These are phyloP conservation scores for Fusarium graminum DNA, from an alignment of 2,329 filamentous ascomycete genomes.

Conservation along the genomic window DNA sequence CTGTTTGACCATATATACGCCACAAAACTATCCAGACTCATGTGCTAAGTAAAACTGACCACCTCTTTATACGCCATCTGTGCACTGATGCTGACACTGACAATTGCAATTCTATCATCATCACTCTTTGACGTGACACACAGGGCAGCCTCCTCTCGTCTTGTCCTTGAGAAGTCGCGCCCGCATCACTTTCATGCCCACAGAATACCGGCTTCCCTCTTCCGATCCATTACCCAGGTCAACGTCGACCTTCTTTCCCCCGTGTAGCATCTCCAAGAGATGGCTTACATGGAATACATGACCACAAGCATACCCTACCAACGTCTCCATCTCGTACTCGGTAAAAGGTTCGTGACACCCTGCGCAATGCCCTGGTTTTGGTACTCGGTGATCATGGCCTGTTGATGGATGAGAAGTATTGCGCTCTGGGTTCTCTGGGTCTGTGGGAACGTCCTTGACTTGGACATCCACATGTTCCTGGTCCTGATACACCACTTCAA, in stretches of 20 bases:
- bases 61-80: conserved; percentile 30
- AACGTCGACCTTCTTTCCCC: conserved; percentile 61
- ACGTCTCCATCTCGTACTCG: conserved; percentile 75
- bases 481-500: conserved; percentile 74
- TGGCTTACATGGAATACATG: conserved; percentile 85
- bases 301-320: conserved; percentile 85
- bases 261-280: conserved; percentile 68
- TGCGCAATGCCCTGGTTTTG: conserved; percentile 69
- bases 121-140: conserved; percentile 59
- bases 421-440: conserved; percentile 44
- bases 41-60: conserved; percentile 23
- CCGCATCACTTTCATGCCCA: conserved; percentile 89
- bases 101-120: conserved; percentile 26
- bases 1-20: conserved; percentile 7
- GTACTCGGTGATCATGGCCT: conserved; percentile 51
- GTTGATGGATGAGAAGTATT: conserved; percentile 32
- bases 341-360: conserved; percentile 68
- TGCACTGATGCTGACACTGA: conserved; percentile 26
- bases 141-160: conserved; percentile 73
- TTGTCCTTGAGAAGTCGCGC: conserved; percentile 81
- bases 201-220: conserved; percentile 68
- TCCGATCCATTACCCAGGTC: conserved; percentile 60
- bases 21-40: conserved; percentile 13
- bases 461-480: conserved; percentile 60
- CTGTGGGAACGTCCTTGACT: conserved; percentile 55